Percentiles rank a stretch among this genome's conserved stretches.
phyloP scores from a whole-genome alignment of 768 basidiomycete genomes.

The Clavaria fumosa region DNA sequence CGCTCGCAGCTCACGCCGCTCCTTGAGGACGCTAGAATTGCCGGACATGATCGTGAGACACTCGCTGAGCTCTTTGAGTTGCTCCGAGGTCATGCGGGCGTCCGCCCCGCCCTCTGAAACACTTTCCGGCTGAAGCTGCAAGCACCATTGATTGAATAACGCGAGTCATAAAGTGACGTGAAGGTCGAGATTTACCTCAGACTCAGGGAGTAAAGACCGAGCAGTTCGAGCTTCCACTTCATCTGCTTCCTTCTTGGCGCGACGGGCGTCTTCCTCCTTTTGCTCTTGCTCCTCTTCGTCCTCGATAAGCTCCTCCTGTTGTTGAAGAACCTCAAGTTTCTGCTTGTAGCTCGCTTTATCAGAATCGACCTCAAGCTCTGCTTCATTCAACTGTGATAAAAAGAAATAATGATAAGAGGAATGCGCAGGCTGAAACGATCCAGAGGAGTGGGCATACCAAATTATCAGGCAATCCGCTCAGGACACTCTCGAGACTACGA shows the following conservation, averaged over 20 bases:
- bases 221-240: conserved; percentile 69
- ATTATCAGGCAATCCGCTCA: conserved; percentile 88
- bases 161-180: background rate
- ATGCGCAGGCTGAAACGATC: background rate
- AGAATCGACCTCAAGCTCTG: conserved; percentile 89
- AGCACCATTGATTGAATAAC: background rate
- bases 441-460: conserved; percentile 38
- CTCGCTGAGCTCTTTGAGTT: conserved; percentile 86
- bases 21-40: conserved; percentile 89
- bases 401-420: background rate
- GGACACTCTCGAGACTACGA: conserved; percentile 70
- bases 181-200: conserved; percentile 41
- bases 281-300: conserved; percentile 98
- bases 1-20: conserved; percentile 77
- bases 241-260: conserved; percentile 65
- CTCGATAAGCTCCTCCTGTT: conserved; percentile 98
- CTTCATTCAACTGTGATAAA: conserved; percentile 88
- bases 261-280: conserved; percentile 84
- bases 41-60: conserved; percentile 84
- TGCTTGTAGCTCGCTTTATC: conserved; percentile 94
- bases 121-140: conserved; percentile 48
- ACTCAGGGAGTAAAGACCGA: conserved; percentile 73
- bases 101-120: conserved; percentile 45
- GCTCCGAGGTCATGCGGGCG: conserved; percentile 95
- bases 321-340: conserved; percentile 92